Percentiles rank a stretch among this genome's conserved stretches.
phyloP scores from a whole-genome alignment of 2,329 filamentous ascomycete species.

The Pseudogymnoascus sp. region DNA sequence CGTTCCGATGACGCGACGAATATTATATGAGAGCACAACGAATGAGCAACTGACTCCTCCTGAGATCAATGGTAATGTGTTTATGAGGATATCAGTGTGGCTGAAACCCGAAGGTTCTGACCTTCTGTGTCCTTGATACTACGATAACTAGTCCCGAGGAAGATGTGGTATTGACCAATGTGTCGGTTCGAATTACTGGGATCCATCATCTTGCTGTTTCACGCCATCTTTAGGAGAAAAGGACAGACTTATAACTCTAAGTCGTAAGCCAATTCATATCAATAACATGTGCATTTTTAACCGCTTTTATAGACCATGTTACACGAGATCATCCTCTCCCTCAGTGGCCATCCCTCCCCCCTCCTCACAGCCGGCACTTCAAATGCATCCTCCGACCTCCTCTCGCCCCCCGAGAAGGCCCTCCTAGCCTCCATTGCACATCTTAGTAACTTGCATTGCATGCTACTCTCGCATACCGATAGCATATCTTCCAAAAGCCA shows the following conservation, averaged over 20 bases:
- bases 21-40: slow-evolving; percentile 5
- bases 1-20: slow-evolving; percentile 3
- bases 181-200: slow-evolving; percentile 28
- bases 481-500: slow-evolving; percentile 62
- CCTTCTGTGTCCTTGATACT: background rate
- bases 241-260: slow-evolving; percentile 2
- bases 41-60: background rate
- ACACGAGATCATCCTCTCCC: slow-evolving; percentile 94
- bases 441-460: slow-evolving; percentile 70
- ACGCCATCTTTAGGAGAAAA: slow-evolving; percentile 10
- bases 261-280: slow-evolving; percentile 5
- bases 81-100: background rate
- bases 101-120: background rate
- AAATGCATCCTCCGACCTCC: slow-evolving; percentile 37
- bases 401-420: slow-evolving; percentile 74
- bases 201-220: slow-evolving; percentile 22
- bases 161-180: slow-evolving; percentile 17
- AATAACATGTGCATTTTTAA: slow-evolving; percentile 9
- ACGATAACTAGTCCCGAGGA: background rate
- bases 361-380: slow-evolving; percentile 54
- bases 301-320: slow-evolving; percentile 54
- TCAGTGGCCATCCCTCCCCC: slow-evolving; percentile 87
- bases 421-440: slow-evolving; percentile 70
- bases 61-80: background rate
- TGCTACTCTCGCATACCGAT: slow-evolving; percentile 58